Evolutionary conservation across 2,329 filamentous ascomycete genomes (phyloP), one percentile per base, ranked within the genome.

Genomic region (Pseudocercospora cruenta): DNA sequence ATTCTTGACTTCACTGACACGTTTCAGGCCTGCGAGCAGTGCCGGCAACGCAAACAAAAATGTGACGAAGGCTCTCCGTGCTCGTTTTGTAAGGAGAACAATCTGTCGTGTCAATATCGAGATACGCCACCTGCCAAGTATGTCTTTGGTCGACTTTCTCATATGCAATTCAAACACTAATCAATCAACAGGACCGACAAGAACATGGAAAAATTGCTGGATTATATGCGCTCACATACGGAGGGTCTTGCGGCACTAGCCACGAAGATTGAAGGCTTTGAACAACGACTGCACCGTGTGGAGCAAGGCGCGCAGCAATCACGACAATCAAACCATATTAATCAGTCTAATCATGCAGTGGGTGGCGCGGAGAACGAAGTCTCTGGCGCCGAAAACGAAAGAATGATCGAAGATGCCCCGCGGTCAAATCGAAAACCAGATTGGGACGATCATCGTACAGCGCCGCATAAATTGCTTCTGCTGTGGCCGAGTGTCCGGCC

Each of bases 91-190:
- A 91, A 90, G 73, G 94, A 98, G 72, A 96, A 96, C 77, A 89
- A 87, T 70, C 85, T 93, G 33, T 85, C 89, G 61, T 99, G 92
- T 82, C 90, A 92, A 78, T 98, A 97, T 78, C 89, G 94, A 70
- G 94, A 97, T 75, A 91, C 95, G 5, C 91, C 93, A 22, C 93
- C 93, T 16, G 95, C 96, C 76, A 94, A 96, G 92, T 96, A 84
- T 78, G 90, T 67, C 69, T 54, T 14, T 16, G 49, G 10, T 64
- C 22, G 21, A 58, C 39, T 43, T 54, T 61, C 12, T 4, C 21
- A 51, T 10, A 53, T 14, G 28, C 33, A 19, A 55, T 31, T 66
- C 24, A 60, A 71, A 9, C 66, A 75, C 75, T 67, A 19, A 67
- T 57, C 22, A 53, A 57, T 64, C 78, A 77, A 62, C 79, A 84